phyloP scores from a whole-genome alignment of 352 stramenopile species.

The Phytophthora meadii region DNA sequence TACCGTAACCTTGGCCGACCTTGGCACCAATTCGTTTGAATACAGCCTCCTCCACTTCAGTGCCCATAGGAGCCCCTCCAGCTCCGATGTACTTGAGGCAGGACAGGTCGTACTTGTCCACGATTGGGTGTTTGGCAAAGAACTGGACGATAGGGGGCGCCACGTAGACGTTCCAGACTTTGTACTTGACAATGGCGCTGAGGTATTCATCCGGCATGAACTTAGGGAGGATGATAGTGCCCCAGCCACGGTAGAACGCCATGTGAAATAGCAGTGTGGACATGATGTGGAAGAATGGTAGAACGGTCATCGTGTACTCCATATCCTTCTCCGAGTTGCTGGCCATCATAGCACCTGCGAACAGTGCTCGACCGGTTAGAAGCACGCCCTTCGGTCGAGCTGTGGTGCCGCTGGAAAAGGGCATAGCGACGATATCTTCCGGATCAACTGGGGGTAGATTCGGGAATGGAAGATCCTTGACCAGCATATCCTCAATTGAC shows the following conservation, averaged over 20 bases:
- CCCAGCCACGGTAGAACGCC: constrained; percentile 64
- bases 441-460: constrained; percentile 29
- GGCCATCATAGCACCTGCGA: constrained; percentile 73
- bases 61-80: constrained; percentile 84
- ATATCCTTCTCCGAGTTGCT: constrained; percentile 48
- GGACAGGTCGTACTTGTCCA: constrained; percentile 91
- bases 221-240: constrained; percentile 78
- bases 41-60: constrained; percentile 70
- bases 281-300: constrained; percentile 96
- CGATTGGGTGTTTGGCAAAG: constrained; percentile 86
- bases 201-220: constrained; percentile 92
- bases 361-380: constrained; percentile 83
- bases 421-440: constrained; percentile 54
- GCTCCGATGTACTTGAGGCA: constrained; percentile 72
- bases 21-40: constrained; percentile 63
- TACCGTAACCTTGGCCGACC: constrained; percentile 61
- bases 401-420: constrained; percentile 94
- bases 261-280: constrained; percentile 78
- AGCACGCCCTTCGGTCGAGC: constrained; percentile 91
- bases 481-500: constrained; percentile 43
- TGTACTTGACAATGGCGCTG: constrained; percentile 75
- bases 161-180: constrained; percentile 55
- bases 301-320: constrained; percentile 44
- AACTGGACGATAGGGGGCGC: constrained; percentile 86
- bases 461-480: constrained; percentile 33